Evolutionary conservation across 352 stramenopile genomes (phyloP).

Genomic region (Phytophthora fragariae): DNA sequence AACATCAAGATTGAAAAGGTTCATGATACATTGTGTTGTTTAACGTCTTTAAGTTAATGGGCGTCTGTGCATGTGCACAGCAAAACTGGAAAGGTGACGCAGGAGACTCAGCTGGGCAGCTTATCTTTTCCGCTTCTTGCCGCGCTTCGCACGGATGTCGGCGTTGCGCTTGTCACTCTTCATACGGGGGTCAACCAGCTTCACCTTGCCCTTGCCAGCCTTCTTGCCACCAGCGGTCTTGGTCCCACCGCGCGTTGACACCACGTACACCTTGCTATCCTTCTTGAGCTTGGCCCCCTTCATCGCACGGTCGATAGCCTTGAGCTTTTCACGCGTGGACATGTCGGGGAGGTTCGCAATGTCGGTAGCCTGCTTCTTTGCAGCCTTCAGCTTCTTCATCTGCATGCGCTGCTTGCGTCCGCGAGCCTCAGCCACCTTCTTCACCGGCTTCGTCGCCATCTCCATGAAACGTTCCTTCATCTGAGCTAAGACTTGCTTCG

Average conservation of each 20-base stretch:
- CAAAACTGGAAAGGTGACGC: conserved; percentile 38
- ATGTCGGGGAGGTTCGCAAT: conserved; percentile 97
- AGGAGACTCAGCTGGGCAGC: not conserved
- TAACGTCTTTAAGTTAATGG: conserved; percentile 62
- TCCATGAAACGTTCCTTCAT: conserved; percentile 98
- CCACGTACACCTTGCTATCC: conserved; percentile 97
- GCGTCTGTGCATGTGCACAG: conserved; percentile 34
- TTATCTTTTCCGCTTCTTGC: conserved; percentile 91
- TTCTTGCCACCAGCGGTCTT: conserved; percentile 81
- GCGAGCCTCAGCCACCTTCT: conserved; percentile 99
- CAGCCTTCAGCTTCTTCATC: conserved; percentile 95
- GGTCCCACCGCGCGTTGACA: conserved; percentile 84
- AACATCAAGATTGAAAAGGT: conserved; percentile 1
- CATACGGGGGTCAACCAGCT: conserved; percentile 98
- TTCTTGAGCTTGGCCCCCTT: conserved; percentile 91
- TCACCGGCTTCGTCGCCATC: conserved; percentile 97
- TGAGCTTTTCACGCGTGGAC: conserved; percentile 98
- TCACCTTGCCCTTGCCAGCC: conserved; percentile 89
- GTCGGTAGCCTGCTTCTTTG: conserved; percentile 97
- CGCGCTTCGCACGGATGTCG: conserved; percentile 83
- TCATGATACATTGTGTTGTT: conserved; percentile 42
- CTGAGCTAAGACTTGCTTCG: conserved; percentile 96
- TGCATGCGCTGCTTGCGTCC: conserved; percentile 95
- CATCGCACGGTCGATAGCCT: conserved; percentile 98
- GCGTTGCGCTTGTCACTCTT: conserved; percentile 96